Percentiles rank a stretch among this genome's conserved stretches.
These are phyloP conservation scores for Teunomyces tritomae DNA, from an alignment of 805 yeast species.

Conservation along the genomic window DNA sequence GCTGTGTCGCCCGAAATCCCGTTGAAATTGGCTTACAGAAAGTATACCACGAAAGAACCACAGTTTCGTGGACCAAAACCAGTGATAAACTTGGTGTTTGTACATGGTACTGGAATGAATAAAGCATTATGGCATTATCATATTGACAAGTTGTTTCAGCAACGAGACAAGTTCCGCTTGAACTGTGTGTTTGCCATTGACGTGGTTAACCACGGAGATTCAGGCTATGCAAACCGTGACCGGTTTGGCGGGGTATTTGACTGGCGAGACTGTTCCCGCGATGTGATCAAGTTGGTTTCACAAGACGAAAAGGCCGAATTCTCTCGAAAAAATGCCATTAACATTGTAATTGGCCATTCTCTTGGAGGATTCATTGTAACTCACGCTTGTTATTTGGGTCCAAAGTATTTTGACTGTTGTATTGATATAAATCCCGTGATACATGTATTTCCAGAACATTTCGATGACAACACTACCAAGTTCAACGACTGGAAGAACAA, in stretches of 20 bases:
- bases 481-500: neutral
- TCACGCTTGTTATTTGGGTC: conserved; percentile 48
- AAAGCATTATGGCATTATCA: conserved; percentile 63
- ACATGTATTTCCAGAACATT: conserved; percentile 11
- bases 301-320: conserved; percentile 36
- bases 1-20: neutral
- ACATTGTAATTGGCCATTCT: conserved; percentile 66
- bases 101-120: conserved; percentile 66
- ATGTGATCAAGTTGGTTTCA: conserved; percentile 45
- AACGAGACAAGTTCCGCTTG: conserved; percentile 24
- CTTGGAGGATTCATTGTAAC: conserved; percentile 64
- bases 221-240: conserved; percentile 53
- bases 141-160: conserved; percentile 41
- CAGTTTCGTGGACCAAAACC: conserved; percentile 12
- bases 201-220: conserved; percentile 66
- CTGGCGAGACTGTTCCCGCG: conserved; percentile 74
- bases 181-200: conserved; percentile 55
- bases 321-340: conserved; percentile 36
- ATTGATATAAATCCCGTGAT: conserved; percentile 63
- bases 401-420: conserved; percentile 52
- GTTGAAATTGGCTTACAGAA: conserved; percentile 1
- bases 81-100: conserved; percentile 49
- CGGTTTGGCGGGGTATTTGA: conserved; percentile 52
- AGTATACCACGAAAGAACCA: conserved; percentile 16
- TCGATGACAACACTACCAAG: neutral